A percentile compares a stretch with the other conserved stretches of the same genome.
phyloP scores from a whole-genome alignment of 1,139 yeast genomes.

The Protomyces inouyei region DNA sequence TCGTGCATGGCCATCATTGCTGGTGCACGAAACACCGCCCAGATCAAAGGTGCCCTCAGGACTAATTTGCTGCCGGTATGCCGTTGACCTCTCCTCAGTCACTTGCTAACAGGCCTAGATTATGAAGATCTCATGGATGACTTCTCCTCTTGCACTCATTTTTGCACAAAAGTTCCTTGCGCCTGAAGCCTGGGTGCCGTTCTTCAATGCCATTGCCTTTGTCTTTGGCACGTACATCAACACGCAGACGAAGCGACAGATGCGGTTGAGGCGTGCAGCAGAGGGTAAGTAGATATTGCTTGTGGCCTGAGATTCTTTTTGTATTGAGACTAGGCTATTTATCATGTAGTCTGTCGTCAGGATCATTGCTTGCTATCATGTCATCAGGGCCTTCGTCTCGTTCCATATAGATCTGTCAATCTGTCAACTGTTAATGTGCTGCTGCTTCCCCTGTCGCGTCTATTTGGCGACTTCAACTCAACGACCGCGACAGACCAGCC shows the following conservation, averaged over 20 bases:
- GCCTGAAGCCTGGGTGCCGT: slow-evolving; percentile 79
- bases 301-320: no score
- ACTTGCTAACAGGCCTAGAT: not conserved
- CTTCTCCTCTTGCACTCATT: slow-evolving; percentile 58
- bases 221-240: slow-evolving; percentile 36
- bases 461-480: not conserved
- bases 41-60: slow-evolving; percentile 45
- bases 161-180: slow-evolving; percentile 70
- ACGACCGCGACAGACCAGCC: not conserved
- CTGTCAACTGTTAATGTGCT: not conserved
- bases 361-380: no score
- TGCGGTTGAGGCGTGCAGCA: slow-evolving; percentile 18
- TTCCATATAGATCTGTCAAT: no score
- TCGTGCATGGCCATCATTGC: slow-evolving; percentile 45
- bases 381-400: no score
- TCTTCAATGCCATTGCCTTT: slow-evolving; percentile 69
- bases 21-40: slow-evolving; percentile 39
- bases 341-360: no score
- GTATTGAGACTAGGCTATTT: no score
- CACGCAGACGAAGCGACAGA: slow-evolving; percentile 25
- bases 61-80: slow-evolving; percentile 51
- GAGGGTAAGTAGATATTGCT: not conserved
- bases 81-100: not conserved
- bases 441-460: not conserved
- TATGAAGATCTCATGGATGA: slow-evolving; percentile 57